Evolutionary conservation across 306 rosid genomes (phyloP), one percentile per base, ranked within the genome.

Genomic region (Arachis stenosperma): DNA sequence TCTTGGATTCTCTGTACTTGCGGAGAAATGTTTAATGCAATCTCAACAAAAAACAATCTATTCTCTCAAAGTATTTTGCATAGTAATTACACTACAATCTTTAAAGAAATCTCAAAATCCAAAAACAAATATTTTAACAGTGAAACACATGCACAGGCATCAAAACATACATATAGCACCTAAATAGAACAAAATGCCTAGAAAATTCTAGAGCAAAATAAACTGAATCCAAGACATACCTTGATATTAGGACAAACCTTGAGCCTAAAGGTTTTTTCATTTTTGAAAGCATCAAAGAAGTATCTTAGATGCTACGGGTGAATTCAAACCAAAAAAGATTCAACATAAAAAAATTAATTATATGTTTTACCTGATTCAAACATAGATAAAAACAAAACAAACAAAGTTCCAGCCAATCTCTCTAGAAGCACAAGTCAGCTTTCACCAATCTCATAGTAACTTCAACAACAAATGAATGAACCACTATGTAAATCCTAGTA

Each of bases 1-100:
- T 93, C 85, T 91, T 93, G 0, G 96, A 64, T 43, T 93, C 97
- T 29, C 98, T 60, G 67, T 93, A 93, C 96, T 93, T 93, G 80
- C 98, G 97, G 27, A 93, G 97, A 0, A 13, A 64, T 10, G 14
- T 8, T 47, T 30, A 52, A 41, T 12, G 46, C 1, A 59, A n/a
- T 68, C 50, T 10, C 12, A 15, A 5, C 1, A 46, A 9, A 2
- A 51, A 30, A 12, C 41, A 22, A 7, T 1, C 12, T 8, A 0
- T 11, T 54, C 58, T 5, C 37, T 11, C 55, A 48, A 64, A 57
- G 30, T 42, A 50, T 10, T 68, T 14, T 1, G 11, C 42, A 50
- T 40, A 64, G 44, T 3, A 60, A 48, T 51, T 36, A 13, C 33
- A 57, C 10, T 5, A 1, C 51, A n/a, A n/a, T n/a, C n/a, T n/a